Conservation (phyloP, 345 rosid species). For the Balakata baccata region DNA sequence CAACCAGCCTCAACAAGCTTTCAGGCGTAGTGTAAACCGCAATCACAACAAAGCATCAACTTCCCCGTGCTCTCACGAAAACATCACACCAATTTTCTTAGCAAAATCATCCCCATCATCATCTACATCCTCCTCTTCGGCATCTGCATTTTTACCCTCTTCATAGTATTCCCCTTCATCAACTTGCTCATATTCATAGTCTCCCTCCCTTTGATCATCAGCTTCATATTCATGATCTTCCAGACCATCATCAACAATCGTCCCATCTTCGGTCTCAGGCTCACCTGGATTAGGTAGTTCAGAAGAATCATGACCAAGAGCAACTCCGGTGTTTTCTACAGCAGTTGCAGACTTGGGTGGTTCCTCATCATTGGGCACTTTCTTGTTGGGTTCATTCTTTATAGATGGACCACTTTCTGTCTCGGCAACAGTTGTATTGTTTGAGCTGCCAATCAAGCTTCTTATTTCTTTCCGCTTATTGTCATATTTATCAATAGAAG, state of each 20-base stretch:
- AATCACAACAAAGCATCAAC: not conserved
- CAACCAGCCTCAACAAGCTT: conserved; percentile 12
- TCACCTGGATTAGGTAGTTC: conserved; percentile 27
- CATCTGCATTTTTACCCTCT: conserved; percentile 61
- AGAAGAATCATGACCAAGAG: conserved; percentile 28
- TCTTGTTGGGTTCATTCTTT: conserved; percentile 24
- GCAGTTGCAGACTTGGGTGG: conserved; percentile 27
- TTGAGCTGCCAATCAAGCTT: conserved; percentile 8
- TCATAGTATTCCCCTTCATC: conserved; percentile 70
- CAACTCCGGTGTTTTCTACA: conserved; percentile 34
- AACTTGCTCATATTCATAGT: conserved; percentile 30
- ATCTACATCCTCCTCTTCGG: conserved; percentile 44
- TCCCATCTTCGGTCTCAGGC: conserved; percentile 37
- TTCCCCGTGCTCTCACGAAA: conserved; percentile 32
- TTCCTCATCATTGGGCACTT: conserved; percentile 23
- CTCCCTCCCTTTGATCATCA: conserved; percentile 47
- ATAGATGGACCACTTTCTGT: conserved; percentile 10
- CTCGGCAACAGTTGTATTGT: not conserved
- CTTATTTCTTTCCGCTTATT: conserved; percentile 20
- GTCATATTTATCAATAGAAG: conserved; percentile 18
- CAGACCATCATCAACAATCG: conserved; percentile 36
- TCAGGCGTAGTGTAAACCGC: conserved; percentile 20
- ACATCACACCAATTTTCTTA: conserved; percentile 58
- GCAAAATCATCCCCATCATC: conserved; percentile 66
- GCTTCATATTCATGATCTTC: conserved; percentile 53